A percentile compares a stretch with the other conserved stretches of the same genome.
Conservation (phyloP, 257 asterid species). For the Pogostemon cablin region DNA sequence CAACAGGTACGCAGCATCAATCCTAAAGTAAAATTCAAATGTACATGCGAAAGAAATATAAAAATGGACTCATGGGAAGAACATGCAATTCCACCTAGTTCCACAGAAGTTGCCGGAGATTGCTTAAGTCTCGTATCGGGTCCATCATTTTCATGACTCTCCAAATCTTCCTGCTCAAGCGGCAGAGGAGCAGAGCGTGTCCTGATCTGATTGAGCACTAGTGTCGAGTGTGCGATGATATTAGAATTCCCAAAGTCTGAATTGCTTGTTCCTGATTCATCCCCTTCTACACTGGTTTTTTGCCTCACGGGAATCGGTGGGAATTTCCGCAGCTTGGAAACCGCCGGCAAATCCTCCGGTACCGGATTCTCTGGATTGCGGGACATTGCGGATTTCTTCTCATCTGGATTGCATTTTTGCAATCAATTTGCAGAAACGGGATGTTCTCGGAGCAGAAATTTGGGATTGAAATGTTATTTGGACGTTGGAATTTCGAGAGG, state of each 20-base stretch:
- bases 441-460: conserved; percentile 20
- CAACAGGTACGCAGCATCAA: conserved; percentile 30
- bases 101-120: conserved; percentile 41
- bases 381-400: conserved; percentile 36
- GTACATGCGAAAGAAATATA: background rate
- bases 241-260: conserved; percentile 31
- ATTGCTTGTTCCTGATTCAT: conserved; percentile 32
- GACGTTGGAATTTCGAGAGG: conserved; percentile 32
- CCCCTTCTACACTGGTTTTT: conserved; percentile 25
- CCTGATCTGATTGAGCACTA: conserved; percentile 78
- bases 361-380: conserved; percentile 42
- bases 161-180: conserved; percentile 39
- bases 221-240: conserved; percentile 53
- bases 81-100: conserved; percentile 46
- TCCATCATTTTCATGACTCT: conserved; percentile 33
- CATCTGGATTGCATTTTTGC: conserved; percentile 32
- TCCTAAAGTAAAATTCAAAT: background rate
- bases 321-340: conserved; percentile 58
- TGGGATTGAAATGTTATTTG: conserved; percentile 26
- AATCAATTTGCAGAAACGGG: conserved; percentile 3
- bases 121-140: conserved; percentile 33
- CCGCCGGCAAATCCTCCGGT: conserved; percentile 44
- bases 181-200: conserved; percentile 67
- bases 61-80: background rate
- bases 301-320: conserved; percentile 59